Evolutionary conservation across 208 protist species (phyloP).

Genomic region (Trypanosoma theileri): DNA sequence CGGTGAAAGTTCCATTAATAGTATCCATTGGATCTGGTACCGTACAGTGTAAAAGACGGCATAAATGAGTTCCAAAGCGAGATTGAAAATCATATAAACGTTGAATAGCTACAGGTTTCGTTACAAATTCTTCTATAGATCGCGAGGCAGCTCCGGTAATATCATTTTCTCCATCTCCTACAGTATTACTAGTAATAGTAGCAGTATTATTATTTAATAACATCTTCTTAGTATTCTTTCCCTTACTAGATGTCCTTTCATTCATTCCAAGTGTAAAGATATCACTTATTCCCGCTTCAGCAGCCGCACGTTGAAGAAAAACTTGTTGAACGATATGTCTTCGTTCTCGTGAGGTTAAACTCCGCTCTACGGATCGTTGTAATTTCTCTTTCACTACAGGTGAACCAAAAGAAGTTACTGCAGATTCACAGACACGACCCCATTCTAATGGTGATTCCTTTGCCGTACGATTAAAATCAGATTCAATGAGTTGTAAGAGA

Average conservation of each 20-base stretch:
- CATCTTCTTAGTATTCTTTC: too few relatives aligned
- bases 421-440: background rate
- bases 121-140: slow-evolving; percentile 39
- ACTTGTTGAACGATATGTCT: slow-evolving; percentile 51
- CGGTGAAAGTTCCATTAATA: slow-evolving; percentile 28
- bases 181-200: too few relatives aligned
- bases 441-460: background rate
- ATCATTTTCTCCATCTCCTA: background rate
- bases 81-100: slow-evolving; percentile 33
- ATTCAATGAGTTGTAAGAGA: slow-evolving; percentile 20
- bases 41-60: slow-evolving; percentile 16
- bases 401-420: background rate
- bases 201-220: too few relatives aligned
- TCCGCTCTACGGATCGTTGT: slow-evolving; percentile 42
- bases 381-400: slow-evolving; percentile 31
- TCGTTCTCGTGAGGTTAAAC: slow-evolving; percentile 47
- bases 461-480: slow-evolving; percentile 2
- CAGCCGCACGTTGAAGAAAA: slow-evolving; percentile 37
- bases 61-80: slow-evolving; percentile 41
- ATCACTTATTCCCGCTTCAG: slow-evolving; percentile 27
- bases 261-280: background rate
- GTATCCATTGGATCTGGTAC: slow-evolving; percentile 17
- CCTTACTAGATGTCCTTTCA: too few relatives aligned
- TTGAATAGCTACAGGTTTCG: slow-evolving; percentile 25
- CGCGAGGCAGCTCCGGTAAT: slow-evolving; percentile 4